Evolutionary conservation across 2,329 filamentous ascomycete genomes (phyloP), one percentile per base, ranked within the genome.

Genomic region (Claviceps paspali): DNA sequence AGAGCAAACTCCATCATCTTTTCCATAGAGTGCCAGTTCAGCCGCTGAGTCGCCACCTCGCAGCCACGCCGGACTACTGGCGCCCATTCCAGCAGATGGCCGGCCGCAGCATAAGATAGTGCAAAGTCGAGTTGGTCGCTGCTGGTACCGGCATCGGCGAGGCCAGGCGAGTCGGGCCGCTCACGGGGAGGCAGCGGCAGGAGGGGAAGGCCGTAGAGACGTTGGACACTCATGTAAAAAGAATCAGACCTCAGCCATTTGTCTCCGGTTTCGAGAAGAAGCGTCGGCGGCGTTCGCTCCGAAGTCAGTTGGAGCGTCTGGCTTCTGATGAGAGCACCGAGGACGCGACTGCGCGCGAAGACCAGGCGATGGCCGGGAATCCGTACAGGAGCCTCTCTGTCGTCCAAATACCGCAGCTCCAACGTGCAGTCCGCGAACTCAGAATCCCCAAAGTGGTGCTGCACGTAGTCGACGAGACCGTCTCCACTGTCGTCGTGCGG

Each of bases 61-160:
- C 79, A 57, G 26, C 76, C 78, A 26, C 73, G 68, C 32, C 63
- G 55, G 9, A 69, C 60, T 19, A 82, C 64, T 18, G 65, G 63
- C 2, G 59, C 61, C 49, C 78, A 67, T 29, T 63, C 60, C 12
- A 83, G 59, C 28, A 73, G 58, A 35, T 70, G 62, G 1, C 76
- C 79, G 5, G 75, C 70, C 19, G 76, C 74, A 32, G 76, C 68
- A 48, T 81, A 80, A 18, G 73, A 73, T 15, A 83, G 55, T n/a
- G 68, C 68, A 43, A 72, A 70, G 23, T 65, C 59, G 40, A 74
- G 64, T 15, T 62, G 63, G 6, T 68, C 64, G 17, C 49, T 46
- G 31, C 55, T 44, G 35, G 60, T 54, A 17, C 63, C 56, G 38
- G 62, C 55, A 47, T 62, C 48, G 0, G 52, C 50, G 22, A 60